phyloP scores from a whole-genome alignment of 2,329 filamentous ascomycete species.

The Fusarium zealandicum region DNA sequence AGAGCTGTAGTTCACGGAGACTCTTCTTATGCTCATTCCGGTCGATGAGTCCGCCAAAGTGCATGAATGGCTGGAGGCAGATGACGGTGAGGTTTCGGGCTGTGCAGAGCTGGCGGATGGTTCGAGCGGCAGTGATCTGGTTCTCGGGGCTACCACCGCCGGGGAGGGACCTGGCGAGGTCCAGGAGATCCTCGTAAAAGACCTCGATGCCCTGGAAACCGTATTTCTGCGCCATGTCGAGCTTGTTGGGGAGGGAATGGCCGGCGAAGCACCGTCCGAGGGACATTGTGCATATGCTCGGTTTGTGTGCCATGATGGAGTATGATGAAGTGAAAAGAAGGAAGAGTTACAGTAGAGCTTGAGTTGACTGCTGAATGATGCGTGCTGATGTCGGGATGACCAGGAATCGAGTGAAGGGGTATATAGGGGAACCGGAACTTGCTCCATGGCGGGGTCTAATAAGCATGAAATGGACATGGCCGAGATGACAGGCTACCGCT shows the following conservation, averaged over 20 bases:
- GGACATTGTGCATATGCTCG: slow-evolving; percentile 79
- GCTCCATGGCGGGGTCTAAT: not conserved
- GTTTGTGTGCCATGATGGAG: slow-evolving; percentile 58
- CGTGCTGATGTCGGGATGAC: not conserved
- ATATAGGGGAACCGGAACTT: slow-evolving; percentile 4
- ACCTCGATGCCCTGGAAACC: slow-evolving; percentile 76
- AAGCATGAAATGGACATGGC: not conserved
- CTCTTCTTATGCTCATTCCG: slow-evolving; percentile 62
- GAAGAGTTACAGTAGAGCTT: not conserved
- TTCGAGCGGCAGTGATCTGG: slow-evolving; percentile 64
- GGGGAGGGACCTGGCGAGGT: slow-evolving; percentile 58
- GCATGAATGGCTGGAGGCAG: slow-evolving; percentile 77
- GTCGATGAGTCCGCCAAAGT: slow-evolving; percentile 78
- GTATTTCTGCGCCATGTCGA: slow-evolving; percentile 70
- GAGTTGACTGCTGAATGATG: too few species aligned
- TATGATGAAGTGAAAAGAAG: not conserved
- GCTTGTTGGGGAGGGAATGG: slow-evolving; percentile 71
- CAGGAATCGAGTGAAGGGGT: not conserved
- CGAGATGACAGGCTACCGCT: not conserved
- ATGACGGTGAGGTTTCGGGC: slow-evolving; percentile 62
- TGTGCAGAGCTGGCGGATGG: slow-evolving; percentile 64
- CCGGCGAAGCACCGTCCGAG: slow-evolving; percentile 73
- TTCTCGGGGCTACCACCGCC: slow-evolving; percentile 50
- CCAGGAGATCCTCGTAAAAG: slow-evolving; percentile 78
- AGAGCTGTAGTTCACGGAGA: slow-evolving; percentile 70